A percentile compares a stretch with the other conserved stretches of the same genome.
phyloP scores from a whole-genome alignment of 306 rosid genomes.

The Cicer chorassanicum region DNA sequence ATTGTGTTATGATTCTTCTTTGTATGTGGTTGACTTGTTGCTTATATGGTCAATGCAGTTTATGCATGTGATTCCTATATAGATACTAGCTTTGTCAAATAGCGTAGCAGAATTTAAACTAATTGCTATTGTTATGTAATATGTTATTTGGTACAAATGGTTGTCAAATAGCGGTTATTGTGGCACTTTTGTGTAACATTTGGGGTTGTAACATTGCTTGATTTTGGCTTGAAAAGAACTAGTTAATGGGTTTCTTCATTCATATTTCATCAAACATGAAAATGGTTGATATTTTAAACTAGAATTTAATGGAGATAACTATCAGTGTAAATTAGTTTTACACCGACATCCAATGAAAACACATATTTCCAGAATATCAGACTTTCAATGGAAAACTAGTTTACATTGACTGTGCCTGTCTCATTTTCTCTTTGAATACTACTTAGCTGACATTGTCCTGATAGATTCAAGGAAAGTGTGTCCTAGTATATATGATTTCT shows the following conservation, averaged over 20 bases:
- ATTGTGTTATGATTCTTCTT: slow-evolving; percentile 13
- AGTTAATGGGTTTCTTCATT: not conserved
- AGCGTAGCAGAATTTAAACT: too few species aligned
- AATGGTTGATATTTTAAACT: slow-evolving; percentile 10
- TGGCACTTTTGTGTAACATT: too few species aligned
- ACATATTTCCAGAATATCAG: too few species aligned
- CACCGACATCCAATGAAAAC: too few species aligned
- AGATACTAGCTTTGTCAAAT: not conserved
- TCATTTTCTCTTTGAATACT: too few species aligned
- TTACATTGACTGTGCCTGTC: too few species aligned
- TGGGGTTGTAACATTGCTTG: not conserved
- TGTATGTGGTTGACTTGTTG: slow-evolving; percentile 38
- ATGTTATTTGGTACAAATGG: too few species aligned
- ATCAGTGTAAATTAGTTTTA: too few species aligned
- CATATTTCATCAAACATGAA: not conserved
- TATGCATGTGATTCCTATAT: not conserved
- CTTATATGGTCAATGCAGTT: slow-evolving; percentile 18
- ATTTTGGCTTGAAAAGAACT: slow-evolving; percentile 22
- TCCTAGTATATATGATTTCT: not conserved
- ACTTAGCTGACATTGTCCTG: not conserved
- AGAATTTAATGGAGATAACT: too few species aligned
- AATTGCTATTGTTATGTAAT: too few species aligned
- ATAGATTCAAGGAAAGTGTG: slow-evolving; percentile 26
- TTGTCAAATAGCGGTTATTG: too few species aligned
- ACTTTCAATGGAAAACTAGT: too few species aligned